phyloP scores from a whole-genome alignment of 2,329 filamentous ascomycete genomes.

The Penicillium nordicum region DNA sequence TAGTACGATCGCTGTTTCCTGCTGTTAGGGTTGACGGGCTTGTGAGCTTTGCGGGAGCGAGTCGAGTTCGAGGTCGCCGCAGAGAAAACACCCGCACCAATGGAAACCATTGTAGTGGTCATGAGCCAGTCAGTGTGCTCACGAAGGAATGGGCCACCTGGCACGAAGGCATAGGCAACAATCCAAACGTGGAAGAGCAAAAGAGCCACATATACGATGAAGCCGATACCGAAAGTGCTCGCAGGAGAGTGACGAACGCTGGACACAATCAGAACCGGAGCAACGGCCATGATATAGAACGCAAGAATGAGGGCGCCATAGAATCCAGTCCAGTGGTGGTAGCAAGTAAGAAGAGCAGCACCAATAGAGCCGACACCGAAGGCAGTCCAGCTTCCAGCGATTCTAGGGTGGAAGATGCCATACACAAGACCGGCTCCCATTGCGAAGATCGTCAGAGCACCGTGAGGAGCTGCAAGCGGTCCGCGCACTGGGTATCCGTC shows the following conservation, averaged over 20 bases:
- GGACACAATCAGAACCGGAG: constrained; percentile 70
- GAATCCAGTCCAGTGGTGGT: constrained; percentile 82
- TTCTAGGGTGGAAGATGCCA: constrained; percentile 67
- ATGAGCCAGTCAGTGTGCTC: constrained; percentile 97
- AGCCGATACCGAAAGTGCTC: constrained; percentile 79
- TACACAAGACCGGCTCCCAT: constrained; percentile 80
- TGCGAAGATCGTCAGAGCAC: constrained; percentile 76
- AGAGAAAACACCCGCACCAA: constrained; percentile 82
- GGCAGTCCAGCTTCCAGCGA: constrained; percentile 73
- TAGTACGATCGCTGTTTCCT: constrained; percentile 63
- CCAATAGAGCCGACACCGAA: constrained; percentile 76
- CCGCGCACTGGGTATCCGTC: constrained; percentile 90
- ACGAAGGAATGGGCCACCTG: constrained; percentile 84
- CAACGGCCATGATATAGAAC: constrained; percentile 75
- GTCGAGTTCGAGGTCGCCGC: constrained; percentile 53
- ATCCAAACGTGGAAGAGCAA: constrained; percentile 99
- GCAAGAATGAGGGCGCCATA: constrained; percentile 75
- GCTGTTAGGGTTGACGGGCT: constrained; percentile 36
- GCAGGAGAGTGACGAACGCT: constrained; percentile 75
- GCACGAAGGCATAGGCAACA: constrained; percentile 96
- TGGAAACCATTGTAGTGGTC: constrained; percentile 75
- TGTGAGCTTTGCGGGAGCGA: constrained; percentile 32
- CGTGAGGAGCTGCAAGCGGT: constrained; percentile 84
- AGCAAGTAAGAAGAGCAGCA: constrained; percentile 72
- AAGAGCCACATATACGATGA: constrained; percentile 87